These are phyloP conservation scores for Annona squamosa DNA, from an alignment of 164 flowering plant genomes.

Conservation along the genomic window DNA sequence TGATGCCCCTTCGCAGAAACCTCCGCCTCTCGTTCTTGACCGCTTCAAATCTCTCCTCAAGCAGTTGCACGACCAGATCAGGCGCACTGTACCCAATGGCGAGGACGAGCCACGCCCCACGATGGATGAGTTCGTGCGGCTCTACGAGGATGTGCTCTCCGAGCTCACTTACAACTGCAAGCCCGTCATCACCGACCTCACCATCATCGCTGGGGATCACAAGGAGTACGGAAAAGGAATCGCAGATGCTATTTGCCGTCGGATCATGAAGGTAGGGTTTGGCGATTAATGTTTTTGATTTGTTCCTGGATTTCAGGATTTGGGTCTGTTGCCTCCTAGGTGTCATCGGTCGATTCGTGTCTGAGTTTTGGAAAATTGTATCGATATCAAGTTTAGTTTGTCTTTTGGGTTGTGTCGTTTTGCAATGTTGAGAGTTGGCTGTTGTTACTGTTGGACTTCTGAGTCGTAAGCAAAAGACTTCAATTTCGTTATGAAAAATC, in stretches of 20 bases:
- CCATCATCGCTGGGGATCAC: constrained; percentile 91
- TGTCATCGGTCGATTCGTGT: not conserved
- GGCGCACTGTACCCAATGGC: constrained; percentile 14
- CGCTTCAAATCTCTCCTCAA: constrained; percentile 52
- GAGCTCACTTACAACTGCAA: constrained; percentile 82
- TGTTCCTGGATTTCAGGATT: not conserved
- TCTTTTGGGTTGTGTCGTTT: not conserved
- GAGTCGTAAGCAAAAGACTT: not conserved
- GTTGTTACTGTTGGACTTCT: not conserved
- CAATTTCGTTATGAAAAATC: not conserved
- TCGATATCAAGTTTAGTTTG: not conserved
- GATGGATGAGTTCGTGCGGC: constrained; percentile 57
- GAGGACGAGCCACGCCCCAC: constrained; percentile 25
- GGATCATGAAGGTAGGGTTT: constrained; percentile 70
- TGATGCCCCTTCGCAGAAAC: constrained; percentile 17
- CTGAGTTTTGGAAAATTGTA: not conserved
- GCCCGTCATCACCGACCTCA: constrained; percentile 92
- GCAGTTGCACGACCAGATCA: constrained; percentile 54
- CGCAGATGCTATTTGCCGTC: constrained; percentile 75
- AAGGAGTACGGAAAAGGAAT: constrained; percentile 64
- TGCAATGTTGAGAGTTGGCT: not conserved
- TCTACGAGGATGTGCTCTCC: constrained; percentile 56
- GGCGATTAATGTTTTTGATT: not conserved
- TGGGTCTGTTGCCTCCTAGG: not conserved
- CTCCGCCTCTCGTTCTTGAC: constrained; percentile 42